Conservation (phyloP, 192 early-diverging fungal genomes). For the Backusella parvicylindrica region DNA sequence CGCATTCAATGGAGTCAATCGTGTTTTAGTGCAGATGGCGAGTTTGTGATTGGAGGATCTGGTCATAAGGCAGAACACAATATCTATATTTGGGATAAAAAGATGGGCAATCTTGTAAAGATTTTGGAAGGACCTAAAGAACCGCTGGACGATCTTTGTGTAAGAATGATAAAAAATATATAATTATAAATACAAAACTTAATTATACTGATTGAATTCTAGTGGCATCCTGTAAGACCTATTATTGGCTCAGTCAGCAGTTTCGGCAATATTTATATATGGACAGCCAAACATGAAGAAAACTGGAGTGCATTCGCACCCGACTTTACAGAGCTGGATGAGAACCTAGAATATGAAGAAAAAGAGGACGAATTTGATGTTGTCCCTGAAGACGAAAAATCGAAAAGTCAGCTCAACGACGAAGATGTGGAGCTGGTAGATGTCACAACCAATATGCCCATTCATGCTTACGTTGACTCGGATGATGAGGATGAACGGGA, state of each 20-base stretch:
- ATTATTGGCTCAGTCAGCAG: constrained; percentile 80
- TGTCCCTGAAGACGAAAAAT: constrained; percentile 48
- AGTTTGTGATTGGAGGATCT: constrained; percentile 88
- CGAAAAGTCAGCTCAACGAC: constrained; percentile 40
- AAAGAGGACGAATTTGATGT: constrained; percentile 93
- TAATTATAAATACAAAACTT: too few species aligned
- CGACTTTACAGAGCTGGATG: constrained; percentile 88
- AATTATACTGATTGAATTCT: too few species aligned
- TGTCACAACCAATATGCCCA: constrained; percentile 45
- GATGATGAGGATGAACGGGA: constrained; percentile 45
- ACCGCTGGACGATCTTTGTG: constrained; percentile 74
- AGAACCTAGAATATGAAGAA: constrained; percentile 94
- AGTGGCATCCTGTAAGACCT: constrained; percentile 87
- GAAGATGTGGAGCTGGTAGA: constrained; percentile 45
- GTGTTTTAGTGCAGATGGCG: constrained; percentile 83
- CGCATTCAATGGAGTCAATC: constrained; percentile 86
- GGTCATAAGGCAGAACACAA: constrained; percentile 88
- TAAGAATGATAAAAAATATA: too few species aligned
- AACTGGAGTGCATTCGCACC: constrained; percentile 95
- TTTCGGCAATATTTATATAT: constrained; percentile 84
- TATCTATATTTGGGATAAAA: constrained; percentile 93
- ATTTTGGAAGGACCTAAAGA: constrained; percentile 89
- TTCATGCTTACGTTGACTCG: constrained; percentile 45
- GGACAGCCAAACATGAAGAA: constrained; percentile 75
- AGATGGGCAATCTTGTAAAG: constrained; percentile 78